Base-by-base conservation (phyloP, 2,329 filamentous ascomycete species). In the Lecanoromycetidae sp. region DNA sequence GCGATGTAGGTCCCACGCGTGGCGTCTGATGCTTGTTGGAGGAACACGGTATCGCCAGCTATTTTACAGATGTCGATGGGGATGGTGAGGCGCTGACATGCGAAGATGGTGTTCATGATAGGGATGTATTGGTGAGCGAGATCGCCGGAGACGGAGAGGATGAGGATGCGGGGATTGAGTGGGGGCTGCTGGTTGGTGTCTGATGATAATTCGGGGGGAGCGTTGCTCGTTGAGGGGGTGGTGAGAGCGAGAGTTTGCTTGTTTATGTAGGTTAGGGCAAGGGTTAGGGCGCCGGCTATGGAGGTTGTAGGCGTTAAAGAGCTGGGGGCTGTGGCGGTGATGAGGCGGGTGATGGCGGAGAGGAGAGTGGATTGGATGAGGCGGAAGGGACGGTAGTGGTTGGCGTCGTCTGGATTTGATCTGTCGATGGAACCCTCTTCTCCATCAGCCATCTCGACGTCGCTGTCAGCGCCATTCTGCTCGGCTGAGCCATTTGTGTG, bases 71-170 rank as follows among this genome's bases (percentile, higher is more conserved):
- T 90, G 63, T 98, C 91, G 58, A 98, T 87, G 20, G 88, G 85
- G 54, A 98, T 87, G 57, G 79, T 78, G 46, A 87, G 76, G 54
- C 90, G 81, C 59, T 94, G 85, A 50, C 90, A 91, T 2, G 91
- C 91, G 65, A 98, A 98, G 52, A 96, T 94, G 57, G 83, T 79
- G 67, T 98, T 98, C 91, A 98, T 98, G 56, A 94, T 91, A 0
- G 90, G 84, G 47, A 98, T 98, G 68, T 98, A 98, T 64, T 96
- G 80, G 52, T 77, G 84, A 4, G 87, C 80, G 0, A 94, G 77
- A 57, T 90, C 84, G 59, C 87, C 87, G 38, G 86, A 94, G 4
- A 95, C 87, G 39, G 85, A 94, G 45, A 98, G 64, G 53, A 96
- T 80, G 46, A 98, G 75, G 58, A 98, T 94, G 51, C 91, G 84